A percentile compares a stretch with the other conserved stretches of the same genome.
Conservation (phyloP, 2,329 filamentous ascomycete species). For the Onygena corvina region DNA sequence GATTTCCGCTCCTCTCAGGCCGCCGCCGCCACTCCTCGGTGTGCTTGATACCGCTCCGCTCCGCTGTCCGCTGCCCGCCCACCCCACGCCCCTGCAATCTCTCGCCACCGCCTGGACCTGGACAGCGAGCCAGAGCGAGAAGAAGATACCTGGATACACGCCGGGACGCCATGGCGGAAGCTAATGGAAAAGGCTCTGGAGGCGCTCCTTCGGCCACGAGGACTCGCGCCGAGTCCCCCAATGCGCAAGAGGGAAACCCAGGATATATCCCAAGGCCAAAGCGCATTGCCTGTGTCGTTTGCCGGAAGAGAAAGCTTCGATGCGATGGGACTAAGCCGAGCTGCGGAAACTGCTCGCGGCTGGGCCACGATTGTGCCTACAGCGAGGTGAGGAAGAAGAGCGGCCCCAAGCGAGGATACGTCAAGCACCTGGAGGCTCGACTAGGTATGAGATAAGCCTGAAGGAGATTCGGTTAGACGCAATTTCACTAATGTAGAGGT, state of each 20-base stretch:
- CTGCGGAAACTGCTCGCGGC: constrained; percentile 76
- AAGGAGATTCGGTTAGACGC: neutral
- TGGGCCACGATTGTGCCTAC: constrained; percentile 78
- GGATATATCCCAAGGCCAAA: constrained; percentile 69
- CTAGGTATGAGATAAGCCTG: constrained; percentile 53
- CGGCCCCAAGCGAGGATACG: constrained; percentile 85
- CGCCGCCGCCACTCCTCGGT: neutral
- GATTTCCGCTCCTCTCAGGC: neutral
- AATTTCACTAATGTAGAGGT: neutral
- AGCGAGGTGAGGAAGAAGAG: constrained; percentile 90
- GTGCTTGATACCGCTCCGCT: neutral
- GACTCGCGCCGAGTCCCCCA: neutral
- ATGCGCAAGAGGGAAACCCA: constrained; percentile 29
- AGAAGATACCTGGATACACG: neutral
- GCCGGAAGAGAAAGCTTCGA: constrained; percentile 79
- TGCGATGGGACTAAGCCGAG: constrained; percentile 77
- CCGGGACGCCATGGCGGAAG: neutral
- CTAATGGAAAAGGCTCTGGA: neutral
- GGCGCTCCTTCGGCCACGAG: neutral
- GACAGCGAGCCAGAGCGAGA: neutral
- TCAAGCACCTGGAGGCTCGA: constrained; percentile 84
- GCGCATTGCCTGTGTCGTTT: constrained; percentile 87
- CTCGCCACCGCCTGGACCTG: neutral
- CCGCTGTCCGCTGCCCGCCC: neutral
- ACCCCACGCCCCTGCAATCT: no score